Conservation (phyloP, 306 rosid genomes). For the Cicer yamashitae region DNA sequence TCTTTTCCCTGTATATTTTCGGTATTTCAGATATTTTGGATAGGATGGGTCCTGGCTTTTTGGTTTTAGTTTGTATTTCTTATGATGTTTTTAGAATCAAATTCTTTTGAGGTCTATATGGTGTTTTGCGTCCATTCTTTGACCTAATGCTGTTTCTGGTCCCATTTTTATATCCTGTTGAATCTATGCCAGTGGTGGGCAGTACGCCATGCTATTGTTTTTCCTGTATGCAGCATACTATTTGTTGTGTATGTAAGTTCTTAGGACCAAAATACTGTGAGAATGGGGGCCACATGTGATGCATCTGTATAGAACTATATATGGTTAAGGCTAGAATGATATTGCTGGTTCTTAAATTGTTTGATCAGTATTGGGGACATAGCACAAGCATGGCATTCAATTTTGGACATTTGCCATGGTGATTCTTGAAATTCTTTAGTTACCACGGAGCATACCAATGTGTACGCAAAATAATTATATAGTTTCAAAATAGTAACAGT, state of each 20-base stretch:
- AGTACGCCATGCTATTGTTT: neutral
- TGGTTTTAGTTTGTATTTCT: neutral
- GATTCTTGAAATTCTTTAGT: neutral
- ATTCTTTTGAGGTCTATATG: neutral
- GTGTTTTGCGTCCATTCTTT: constrained; percentile 5
- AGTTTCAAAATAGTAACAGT: neutral
- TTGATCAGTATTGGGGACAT: neutral
- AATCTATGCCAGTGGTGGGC: neutral
- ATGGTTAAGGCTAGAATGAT: too few species aligned
- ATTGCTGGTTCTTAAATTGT: too few species aligned
- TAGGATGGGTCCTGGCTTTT: neutral
- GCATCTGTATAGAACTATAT: too few species aligned
- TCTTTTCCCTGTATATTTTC: neutral
- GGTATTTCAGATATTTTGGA: neutral
- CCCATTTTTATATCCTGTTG: neutral
- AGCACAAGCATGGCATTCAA: neutral
- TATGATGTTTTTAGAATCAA: neutral
- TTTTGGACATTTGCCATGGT: neutral
- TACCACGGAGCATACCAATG: too few species aligned
- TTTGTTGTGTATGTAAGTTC: neutral
- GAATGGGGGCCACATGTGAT: neutral
- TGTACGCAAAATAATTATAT: too few species aligned
- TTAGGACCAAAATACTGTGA: neutral
- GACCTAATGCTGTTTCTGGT: neutral
- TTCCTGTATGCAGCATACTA: neutral